Conservation (phyloP, 1,284 basidiomycete genomes). For the Microbotryum violaceum region DNA sequence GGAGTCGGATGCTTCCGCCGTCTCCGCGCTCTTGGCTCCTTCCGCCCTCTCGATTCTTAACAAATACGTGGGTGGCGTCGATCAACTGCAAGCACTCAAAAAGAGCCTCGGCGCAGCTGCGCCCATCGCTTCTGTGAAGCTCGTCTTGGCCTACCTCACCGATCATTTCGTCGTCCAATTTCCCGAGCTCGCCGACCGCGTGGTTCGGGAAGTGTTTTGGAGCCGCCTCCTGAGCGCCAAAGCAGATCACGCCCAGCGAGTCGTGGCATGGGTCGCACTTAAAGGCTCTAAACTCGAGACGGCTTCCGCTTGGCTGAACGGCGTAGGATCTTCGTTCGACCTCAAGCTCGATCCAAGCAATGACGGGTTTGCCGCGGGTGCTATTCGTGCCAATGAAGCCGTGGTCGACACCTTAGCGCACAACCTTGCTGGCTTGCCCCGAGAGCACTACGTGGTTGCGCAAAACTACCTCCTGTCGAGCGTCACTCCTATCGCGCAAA, state of each 20-base stretch:
- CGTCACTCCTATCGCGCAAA: too few relatives aligned
- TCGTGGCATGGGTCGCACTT: slow-evolving; percentile 4
- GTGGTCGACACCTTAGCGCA: slow-evolving; percentile 18
- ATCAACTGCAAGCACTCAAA: slow-evolving; percentile 50
- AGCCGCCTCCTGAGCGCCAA: slow-evolving; percentile 67
- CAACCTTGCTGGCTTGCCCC: slow-evolving; percentile 17
- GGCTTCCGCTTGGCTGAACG: slow-evolving; percentile 19
- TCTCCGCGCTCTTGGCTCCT: slow-evolving; percentile 58
- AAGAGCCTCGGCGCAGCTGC: slow-evolving; percentile 28
- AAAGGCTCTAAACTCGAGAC: slow-evolving; percentile 16
- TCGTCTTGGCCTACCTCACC: slow-evolving; percentile 59
- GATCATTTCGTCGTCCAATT: slow-evolving; percentile 46
- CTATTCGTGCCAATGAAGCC: slow-evolving; percentile 4
- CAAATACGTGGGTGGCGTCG: slow-evolving; percentile 12
- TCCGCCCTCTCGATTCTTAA: slow-evolving; percentile 35
- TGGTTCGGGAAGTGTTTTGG: slow-evolving; percentile 59
- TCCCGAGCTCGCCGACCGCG: slow-evolving; percentile 42
- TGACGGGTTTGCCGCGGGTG: background rate
- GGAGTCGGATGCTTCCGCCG: slow-evolving; percentile 55
- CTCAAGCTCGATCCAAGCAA: background rate
- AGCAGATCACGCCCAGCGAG: slow-evolving; percentile 35
- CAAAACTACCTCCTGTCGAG: slow-evolving; percentile 19
- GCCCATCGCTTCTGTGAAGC: slow-evolving; percentile 41
- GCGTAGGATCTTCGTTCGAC: background rate
- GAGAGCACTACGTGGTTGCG: background rate